Conservation (phyloP, 2,329 filamentous ascomycete genomes). For the Ophiostoma angusticollis region DNA sequence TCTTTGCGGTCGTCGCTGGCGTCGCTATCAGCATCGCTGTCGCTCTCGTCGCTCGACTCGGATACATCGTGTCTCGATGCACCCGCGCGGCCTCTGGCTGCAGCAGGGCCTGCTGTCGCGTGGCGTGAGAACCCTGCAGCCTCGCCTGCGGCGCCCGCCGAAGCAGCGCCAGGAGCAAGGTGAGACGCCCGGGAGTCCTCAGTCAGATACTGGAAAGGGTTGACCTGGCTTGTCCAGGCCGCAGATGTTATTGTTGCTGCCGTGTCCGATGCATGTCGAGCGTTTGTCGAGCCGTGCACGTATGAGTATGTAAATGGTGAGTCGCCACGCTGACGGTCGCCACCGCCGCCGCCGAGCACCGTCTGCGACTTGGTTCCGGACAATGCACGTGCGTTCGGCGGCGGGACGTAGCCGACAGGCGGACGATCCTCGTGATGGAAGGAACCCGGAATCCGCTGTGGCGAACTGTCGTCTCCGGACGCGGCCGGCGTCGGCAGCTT, state of each 20-base stretch:
- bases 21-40: too few relatives aligned
- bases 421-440: constrained; percentile 27
- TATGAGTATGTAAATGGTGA: constrained; percentile 36
- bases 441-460: constrained; percentile 26
- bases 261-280: constrained; percentile 34
- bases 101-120: constrained; percentile 17
- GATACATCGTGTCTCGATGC: constrained; percentile 23
- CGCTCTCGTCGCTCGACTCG: constrained; percentile 8
- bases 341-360: constrained; percentile 19
- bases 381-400: constrained; percentile 22
- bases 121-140: too few relatives aligned
- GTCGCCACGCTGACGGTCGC: constrained; percentile 23
- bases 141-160: too few relatives aligned
- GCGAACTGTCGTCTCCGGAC: constrained; percentile 18
- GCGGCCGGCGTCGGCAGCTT: constrained; percentile 14
- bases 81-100: constrained; percentile 22
- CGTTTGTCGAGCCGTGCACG: constrained; percentile 22
- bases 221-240: constrained; percentile 18
- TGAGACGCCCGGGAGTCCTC: constrained; percentile 28
- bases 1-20: constrained; percentile 21
- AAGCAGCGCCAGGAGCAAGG: constrained; percentile 21
- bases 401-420: constrained; percentile 39
- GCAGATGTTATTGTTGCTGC: constrained; percentile 18
- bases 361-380: constrained; percentile 20
- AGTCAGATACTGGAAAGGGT: constrained; percentile 43